Evolutionary conservation across 2,329 filamentous ascomycete genomes (phyloP).

Genomic region (Calonectria leucothoes): DNA sequence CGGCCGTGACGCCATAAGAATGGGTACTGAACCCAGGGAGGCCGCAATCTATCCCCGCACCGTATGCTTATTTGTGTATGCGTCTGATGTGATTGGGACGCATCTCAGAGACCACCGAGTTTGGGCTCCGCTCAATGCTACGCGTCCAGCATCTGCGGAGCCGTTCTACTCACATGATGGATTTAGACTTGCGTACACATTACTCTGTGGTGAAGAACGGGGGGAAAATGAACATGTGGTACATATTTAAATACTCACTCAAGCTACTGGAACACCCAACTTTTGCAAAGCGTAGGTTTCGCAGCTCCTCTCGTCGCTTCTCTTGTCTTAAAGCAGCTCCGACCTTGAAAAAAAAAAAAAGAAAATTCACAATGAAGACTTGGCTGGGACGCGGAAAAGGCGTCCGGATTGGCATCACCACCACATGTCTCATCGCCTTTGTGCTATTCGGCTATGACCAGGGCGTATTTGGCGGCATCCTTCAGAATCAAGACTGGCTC

Average conservation of each 20-base stretch:
- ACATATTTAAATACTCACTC: background rate
- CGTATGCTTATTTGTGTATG: background rate
- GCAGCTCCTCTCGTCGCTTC: background rate
- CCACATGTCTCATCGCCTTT: slow-evolving; percentile 40
- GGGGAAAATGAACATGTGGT: background rate
- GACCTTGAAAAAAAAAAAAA: too few species aligned
- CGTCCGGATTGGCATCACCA: slow-evolving; percentile 34
- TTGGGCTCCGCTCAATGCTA: background rate
- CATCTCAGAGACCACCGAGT: background rate
- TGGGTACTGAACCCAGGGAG: background rate
- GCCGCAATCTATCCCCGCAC: background rate
- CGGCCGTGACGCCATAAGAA: slow-evolving; percentile 7
- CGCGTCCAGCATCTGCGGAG: background rate
- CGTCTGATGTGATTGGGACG: background rate
- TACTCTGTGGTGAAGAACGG: background rate
- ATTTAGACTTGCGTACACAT: background rate
- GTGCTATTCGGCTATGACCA: slow-evolving; percentile 58
- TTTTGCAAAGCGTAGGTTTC: background rate
- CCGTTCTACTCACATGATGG: background rate
- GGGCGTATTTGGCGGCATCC: slow-evolving; percentile 60
- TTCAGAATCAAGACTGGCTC: slow-evolving; percentile 58
- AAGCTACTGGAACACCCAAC: background rate
- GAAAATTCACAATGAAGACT: slow-evolving; percentile 26
- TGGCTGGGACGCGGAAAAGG: slow-evolving; percentile 40
- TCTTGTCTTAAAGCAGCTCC: too few species aligned